Percentiles rank a stretch among this genome's conserved stretches.
These are phyloP conservation scores for Chlamydomonas reinhardtii DNA, from an alignment of 163 green algal genomes.

Conservation along the genomic window DNA sequence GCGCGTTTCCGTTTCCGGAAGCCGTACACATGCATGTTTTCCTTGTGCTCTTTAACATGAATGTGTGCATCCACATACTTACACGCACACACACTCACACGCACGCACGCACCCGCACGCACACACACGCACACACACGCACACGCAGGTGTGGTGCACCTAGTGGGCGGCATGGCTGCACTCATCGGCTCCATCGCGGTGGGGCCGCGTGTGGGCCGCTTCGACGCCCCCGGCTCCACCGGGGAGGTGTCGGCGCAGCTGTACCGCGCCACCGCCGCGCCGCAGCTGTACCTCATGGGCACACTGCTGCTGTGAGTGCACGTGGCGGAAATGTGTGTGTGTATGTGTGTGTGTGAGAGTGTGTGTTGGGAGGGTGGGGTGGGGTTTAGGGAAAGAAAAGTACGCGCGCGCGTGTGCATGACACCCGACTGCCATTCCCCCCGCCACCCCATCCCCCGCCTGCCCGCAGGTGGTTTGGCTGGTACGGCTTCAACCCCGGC, in stretches of 20 bases:
- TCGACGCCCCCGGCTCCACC: conserved; percentile 58
- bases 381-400: too few relatives aligned
- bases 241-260: background rate
- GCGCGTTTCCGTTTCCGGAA: too few relatives aligned
- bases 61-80: too few relatives aligned
- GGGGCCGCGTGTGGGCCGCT: conserved; percentile 81
- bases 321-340: too few relatives aligned
- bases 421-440: too few relatives aligned
- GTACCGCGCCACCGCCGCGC: conserved; percentile 32
- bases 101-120: background rate
- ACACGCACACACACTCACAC: background rate
- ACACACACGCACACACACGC: background rate
- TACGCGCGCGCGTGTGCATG: too few relatives aligned
- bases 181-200: conserved; percentile 73
- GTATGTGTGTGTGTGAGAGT: too few relatives aligned
- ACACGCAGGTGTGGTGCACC: conserved; percentile 79
- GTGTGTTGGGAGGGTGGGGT: background rate
- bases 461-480: conserved; percentile 76
- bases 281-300: conserved; percentile 64
- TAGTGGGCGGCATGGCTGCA: conserved; percentile 76
- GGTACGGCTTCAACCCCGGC: conserved; percentile 95
- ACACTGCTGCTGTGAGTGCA: conserved; percentile 90
- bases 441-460: too few relatives aligned
- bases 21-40: too few relatives aligned
- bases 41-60: too few relatives aligned